Base-by-base conservation (phyloP, 2,329 filamentous ascomycete genomes). In the Beauveria sp. region DNA sequence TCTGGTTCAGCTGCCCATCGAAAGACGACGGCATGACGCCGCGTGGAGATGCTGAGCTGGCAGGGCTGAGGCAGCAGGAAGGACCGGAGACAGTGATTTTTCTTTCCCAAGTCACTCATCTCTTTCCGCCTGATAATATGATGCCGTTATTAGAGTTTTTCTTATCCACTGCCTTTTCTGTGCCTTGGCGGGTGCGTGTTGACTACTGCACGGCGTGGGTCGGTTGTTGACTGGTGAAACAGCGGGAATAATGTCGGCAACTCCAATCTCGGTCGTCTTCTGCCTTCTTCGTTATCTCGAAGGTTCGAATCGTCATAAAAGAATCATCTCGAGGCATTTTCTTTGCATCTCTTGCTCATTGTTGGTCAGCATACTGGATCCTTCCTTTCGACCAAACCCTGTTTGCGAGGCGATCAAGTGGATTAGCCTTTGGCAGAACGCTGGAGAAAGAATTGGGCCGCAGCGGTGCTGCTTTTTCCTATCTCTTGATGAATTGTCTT, bases 161-260 rank as follows among this genome's bases (percentile, higher is more conserved):
- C 42, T 14, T 40, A 9, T 46, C 31, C 34, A 34, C 24, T 38
- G 43, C 6, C 28, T 58, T 20, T 20, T 16, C 31, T 24, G 14
- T 26, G n/a, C 31, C 42, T 20, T 49, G 18, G 18, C 53, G 24
- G 42, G 18, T 57, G 54, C 20, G 12, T 34, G 28, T 26, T 34
- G 50, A 53, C n/a, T 53, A 34, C 12, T 20, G 43, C 31, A 26
- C 18, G 9, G 28, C 45, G 55, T 28, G 55, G 55, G 31, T 31
- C 45, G 31, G 22, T 31, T 18, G 16, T 48, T 26, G 26, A 10
- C 54, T 58, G 20, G 55, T 50, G 45, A 58, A 57, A 49, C 43
- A n/a, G 54, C 54, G 54, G 54, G 43, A 57, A 57, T 57, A 57
- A 57, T n/a, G 18, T 38, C 20, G 14, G 45, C 55, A 49, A n/a